Percentiles rank a stretch among this genome's conserved stretches.
Conservation (phyloP, 2,329 filamentous ascomycete genomes). For the Sphaceloma murrayae region DNA sequence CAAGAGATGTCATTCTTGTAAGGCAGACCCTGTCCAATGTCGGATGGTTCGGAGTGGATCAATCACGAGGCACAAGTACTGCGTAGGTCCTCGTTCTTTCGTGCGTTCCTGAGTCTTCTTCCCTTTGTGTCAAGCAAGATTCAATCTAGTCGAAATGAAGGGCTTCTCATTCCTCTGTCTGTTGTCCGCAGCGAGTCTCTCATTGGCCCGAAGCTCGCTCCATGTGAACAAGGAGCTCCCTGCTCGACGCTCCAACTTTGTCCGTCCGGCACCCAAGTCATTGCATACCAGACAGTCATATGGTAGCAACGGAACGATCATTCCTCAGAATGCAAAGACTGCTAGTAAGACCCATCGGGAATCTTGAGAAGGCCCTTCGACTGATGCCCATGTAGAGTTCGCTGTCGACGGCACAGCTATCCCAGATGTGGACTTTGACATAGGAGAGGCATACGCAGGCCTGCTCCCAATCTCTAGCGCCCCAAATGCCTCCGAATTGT, state of each 20-base stretch:
- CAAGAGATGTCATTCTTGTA: neutral
- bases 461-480: conserved; percentile 45
- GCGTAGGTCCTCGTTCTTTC: conserved; percentile 33
- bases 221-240: conserved; percentile 24
- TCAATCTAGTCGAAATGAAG: conserved; percentile 1
- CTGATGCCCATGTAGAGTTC: conserved; percentile 16
- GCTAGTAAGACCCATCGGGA: conserved; percentile 28
- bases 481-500: conserved; percentile 38
- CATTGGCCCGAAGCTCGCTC: conserved; percentile 20
- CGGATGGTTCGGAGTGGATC: neutral
- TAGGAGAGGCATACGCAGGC: conserved; percentile 46
- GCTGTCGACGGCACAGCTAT: conserved; percentile 20
- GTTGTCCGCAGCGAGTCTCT: conserved; percentile 10
- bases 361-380: neutral
- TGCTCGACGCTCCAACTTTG: conserved; percentile 15
- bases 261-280: conserved; percentile 2
- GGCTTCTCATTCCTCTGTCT: conserved; percentile 11
- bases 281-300: conserved; percentile 13
- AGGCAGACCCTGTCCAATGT: neutral
- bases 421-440: conserved; percentile 33
- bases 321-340: conserved; percentile 36
- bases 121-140: neutral
- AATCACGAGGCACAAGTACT: neutral
- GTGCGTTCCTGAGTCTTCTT: neutral
- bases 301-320: conserved; percentile 23